phyloP scores from a whole-genome alignment of 768 basidiomycete species.

The Mrakia blollopis region DNA sequence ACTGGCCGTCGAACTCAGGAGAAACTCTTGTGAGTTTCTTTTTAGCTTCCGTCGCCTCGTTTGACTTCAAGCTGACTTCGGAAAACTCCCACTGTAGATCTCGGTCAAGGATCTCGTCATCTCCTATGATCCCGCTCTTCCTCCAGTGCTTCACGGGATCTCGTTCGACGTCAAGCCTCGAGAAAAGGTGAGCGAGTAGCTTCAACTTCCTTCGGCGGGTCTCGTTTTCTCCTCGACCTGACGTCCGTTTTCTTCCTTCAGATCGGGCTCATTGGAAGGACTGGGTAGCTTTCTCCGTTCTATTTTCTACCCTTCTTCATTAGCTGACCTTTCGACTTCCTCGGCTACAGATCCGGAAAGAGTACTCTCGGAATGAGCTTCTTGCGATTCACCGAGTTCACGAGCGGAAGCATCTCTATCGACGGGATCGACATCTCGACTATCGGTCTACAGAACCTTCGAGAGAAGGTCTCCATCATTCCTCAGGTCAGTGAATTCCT shows the following conservation, averaged over 20 bases:
- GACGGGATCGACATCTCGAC: constrained; percentile 83
- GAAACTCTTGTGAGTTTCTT: not conserved
- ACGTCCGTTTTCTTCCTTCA: not conserved
- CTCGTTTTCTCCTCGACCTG: not conserved
- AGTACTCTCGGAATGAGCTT: constrained; percentile 76
- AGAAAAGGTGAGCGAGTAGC: constrained; percentile 49
- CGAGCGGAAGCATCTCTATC: constrained; percentile 68
- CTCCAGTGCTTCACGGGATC: constrained; percentile 66
- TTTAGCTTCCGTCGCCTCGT: not conserved
- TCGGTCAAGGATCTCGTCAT: constrained; percentile 61
- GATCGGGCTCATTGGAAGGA: constrained; percentile 14
- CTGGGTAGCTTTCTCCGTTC: no score
- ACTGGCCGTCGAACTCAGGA: constrained; percentile 67
- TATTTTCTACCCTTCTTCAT: no score
- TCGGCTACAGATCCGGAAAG: constrained; percentile 48
- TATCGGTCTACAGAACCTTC: constrained; percentile 76
- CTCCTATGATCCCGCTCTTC: constrained; percentile 74
- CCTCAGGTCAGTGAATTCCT: constrained; percentile 42
- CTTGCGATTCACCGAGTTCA: constrained; percentile 72
- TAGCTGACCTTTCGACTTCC: no score
- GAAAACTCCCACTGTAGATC: not conserved
- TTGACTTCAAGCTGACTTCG: not conserved
- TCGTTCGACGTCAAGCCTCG: constrained; percentile 64
- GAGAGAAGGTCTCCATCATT: constrained; percentile 53
- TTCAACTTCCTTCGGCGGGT: not conserved